phyloP scores from a whole-genome alignment of 2,329 filamentous ascomycete species.

The Phoma sp. region DNA sequence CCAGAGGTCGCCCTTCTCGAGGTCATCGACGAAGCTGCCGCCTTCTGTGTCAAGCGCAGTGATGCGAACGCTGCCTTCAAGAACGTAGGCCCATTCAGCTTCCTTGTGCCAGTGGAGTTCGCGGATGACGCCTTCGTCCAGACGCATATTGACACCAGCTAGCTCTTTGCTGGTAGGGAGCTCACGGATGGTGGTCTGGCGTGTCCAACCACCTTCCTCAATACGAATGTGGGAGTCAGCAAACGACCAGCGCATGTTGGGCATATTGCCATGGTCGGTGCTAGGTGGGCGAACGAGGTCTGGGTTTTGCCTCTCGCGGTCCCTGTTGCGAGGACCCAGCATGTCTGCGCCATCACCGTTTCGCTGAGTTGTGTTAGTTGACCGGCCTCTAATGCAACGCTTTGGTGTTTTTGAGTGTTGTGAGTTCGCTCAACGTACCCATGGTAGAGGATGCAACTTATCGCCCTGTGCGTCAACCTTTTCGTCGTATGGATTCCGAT shows the following conservation, averaged over 20 bases:
- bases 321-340: conserved; percentile 73
- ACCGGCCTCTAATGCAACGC: not conserved
- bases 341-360: conserved; percentile 69
- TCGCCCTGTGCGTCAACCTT: conserved; percentile 68
- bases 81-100: conserved; percentile 79
- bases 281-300: conserved; percentile 75
- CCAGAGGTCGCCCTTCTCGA: conserved; percentile 80
- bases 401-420: conserved; percentile 12
- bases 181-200: conserved; percentile 74
- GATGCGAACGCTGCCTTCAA: conserved; percentile 74
- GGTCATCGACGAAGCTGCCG: conserved; percentile 77
- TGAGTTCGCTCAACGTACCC: conserved; percentile 39
- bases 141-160: conserved; percentile 79
- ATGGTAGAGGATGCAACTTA: conserved; percentile 69
- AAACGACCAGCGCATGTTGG: conserved; percentile 73
- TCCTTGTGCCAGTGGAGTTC: conserved; percentile 85
- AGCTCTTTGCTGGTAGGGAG: conserved; percentile 72
- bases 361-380: conserved; percentile 33
- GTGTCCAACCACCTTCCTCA: conserved; percentile 78
- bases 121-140: conserved; percentile 75
- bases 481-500: conserved; percentile 68
- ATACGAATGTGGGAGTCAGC: conserved; percentile 57
- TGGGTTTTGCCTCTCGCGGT: conserved; percentile 72
- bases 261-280: conserved; percentile 74
- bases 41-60: conserved; percentile 78